Percentiles rank a stretch among this genome's conserved stretches.
These are phyloP conservation scores for Chalaropsis ovoidea DNA, from an alignment of 2,329 filamentous ascomycete species.

Conservation along the genomic window DNA sequence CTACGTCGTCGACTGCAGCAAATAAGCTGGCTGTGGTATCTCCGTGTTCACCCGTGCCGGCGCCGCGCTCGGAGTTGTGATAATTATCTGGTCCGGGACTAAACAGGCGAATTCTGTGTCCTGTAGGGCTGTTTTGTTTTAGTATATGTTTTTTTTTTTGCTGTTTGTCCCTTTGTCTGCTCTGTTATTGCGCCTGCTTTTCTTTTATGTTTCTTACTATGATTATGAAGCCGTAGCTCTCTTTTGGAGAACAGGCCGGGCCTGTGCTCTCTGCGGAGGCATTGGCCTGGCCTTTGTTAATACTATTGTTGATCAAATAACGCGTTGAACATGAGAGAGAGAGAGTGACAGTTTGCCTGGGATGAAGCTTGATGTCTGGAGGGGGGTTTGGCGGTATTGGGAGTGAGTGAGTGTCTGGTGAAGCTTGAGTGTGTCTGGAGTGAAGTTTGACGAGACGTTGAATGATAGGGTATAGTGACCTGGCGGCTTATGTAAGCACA, in stretches of 20 bases:
- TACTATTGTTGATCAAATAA: constrained; percentile 7
- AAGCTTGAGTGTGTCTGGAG: background rate
- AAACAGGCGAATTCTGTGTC: constrained; percentile 16
- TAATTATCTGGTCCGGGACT: background rate
- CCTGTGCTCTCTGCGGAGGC: background rate
- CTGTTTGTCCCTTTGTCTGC: no score
- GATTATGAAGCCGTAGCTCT: constrained; percentile 4
- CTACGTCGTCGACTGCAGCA: constrained; percentile 67
- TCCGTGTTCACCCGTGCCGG: background rate
- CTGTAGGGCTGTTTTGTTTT: constrained; percentile 11
- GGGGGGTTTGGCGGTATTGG: no score
- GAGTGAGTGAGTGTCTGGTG: background rate
- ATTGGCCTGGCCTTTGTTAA: background rate
- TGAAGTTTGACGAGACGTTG: no score
- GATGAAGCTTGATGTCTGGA: no score
- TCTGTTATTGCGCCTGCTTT: background rate
- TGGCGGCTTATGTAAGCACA: background rate
- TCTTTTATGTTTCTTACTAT: background rate
- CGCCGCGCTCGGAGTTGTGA: background rate
- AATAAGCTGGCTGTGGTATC: constrained; percentile 34
- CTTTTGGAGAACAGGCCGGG: background rate
- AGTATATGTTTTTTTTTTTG: background rate
- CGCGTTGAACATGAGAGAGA: background rate
- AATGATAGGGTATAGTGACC: no score
- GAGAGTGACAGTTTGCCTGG: no score